These are phyloP conservation scores for Spinacia oleracea DNA, from an alignment of 179 eudicot species.

Conservation along the genomic window DNA sequence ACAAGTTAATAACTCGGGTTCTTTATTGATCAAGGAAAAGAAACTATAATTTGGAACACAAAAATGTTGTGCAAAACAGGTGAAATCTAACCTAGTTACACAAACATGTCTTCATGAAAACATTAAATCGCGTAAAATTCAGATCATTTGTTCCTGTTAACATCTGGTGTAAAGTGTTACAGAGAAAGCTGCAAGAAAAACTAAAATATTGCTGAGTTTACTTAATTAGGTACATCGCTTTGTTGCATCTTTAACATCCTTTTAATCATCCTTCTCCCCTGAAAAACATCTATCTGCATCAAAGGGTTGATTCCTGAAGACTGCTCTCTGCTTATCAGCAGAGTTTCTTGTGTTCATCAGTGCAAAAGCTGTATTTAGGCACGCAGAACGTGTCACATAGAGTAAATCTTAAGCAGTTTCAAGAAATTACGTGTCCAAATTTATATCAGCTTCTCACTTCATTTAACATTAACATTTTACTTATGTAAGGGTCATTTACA, in stretches of 20 bases:
- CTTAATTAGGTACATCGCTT: too few species aligned
- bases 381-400: slow-evolving; percentile 20
- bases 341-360: slow-evolving; percentile 62
- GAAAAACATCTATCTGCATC: slow-evolving; percentile 62
- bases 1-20: neutral
- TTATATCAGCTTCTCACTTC: slow-evolving; percentile 5
- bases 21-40: neutral
- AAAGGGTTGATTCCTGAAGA: slow-evolving; percentile 54
- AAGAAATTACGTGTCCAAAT: neutral
- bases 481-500: neutral
- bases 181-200: too few species aligned
- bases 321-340: slow-evolving; percentile 34
- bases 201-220: too few species aligned
- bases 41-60: too few species aligned
- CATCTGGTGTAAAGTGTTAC: too few species aligned
- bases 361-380: slow-evolving; percentile 75
- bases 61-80: too few species aligned
- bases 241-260: neutral
- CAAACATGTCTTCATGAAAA: too few species aligned
- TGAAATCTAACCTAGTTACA: too few species aligned
- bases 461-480: neutral
- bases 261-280: slow-evolving; percentile 45
- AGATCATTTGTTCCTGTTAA: too few species aligned
- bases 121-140: too few species aligned
- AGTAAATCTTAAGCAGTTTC: neutral